Base-by-base conservation (phyloP, 2,329 filamentous ascomycete genomes). In the Thielaviopsis euricoi region DNA sequence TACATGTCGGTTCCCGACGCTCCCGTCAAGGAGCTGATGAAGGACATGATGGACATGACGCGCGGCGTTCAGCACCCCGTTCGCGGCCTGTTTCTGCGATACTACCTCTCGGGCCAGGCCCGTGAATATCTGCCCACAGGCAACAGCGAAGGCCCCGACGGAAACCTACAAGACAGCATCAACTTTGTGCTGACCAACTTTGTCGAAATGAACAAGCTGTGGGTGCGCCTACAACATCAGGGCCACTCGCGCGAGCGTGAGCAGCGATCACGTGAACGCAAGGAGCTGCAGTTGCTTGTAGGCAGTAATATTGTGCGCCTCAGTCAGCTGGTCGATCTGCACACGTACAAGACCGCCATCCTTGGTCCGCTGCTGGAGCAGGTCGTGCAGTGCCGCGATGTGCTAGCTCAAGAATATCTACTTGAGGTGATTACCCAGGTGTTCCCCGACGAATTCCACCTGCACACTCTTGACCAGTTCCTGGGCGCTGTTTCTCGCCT, bases 31-130 rank as follows among this genome's bases (percentile, higher is more conserved):
- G 93, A 98, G 75, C 89, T 98, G 62, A 98, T 98, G 93, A 98
- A 98, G 73, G 93, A 98, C 71, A 98, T 98, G 93, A 98, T 98
- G 93, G 93, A 98, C 72, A 98, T 98, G 93, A 97, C 89, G 72
- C 82, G 93, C 62, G 93, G 93, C 58, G 90, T 98, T 22, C 93
- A 98, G 68, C 93, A 98, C 71, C 93, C 93, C 17, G 90, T 96
- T 62, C 87, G 93, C 59, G 93, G 93, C 19, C 77, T 98, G 58
- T 98, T 98, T 69, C 74, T 98, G 66, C 84, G 93, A 67, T 98
- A 98, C 72, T 98, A 96, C 68, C 80, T 98, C 55, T 93, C 89
- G 23, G 91, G 93, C 43, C 93, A 98, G 73, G 91, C 93, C 46
- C 81, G 93, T 66, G 93, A 98, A 70, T 83, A 82, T 68, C 76